Base-by-base conservation (phyloP, 371 early-diverging fungal genomes). In the Actinomortierella ambigua region DNA sequence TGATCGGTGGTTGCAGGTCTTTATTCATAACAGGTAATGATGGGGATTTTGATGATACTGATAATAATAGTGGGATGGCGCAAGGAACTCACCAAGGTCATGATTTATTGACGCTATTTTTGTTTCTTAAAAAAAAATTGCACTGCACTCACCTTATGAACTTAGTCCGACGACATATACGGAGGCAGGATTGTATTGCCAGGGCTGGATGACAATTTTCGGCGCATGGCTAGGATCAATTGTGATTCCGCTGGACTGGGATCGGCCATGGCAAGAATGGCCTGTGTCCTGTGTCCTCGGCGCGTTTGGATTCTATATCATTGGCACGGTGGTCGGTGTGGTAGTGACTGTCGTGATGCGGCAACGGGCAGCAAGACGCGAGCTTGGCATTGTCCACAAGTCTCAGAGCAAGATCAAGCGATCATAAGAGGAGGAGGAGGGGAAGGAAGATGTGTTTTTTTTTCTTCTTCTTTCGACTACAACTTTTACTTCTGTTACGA, bases 181-280 rank as follows among this genome's bases (percentile, higher is more conserved):
- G 18, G 70, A 70, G 39, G 65, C 65, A 44, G 65, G 65, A 22
- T 39, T 65, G 29, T 70, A 70, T 39, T 70, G 70, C 23, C 73
- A 71, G 47, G 67, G 67, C 17, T 65, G 65, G 73, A 66, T 67
- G 67, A 53, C 66, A 9, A 63, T 71, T 28, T 67, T 76, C 51
- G 81, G 81, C 24, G 79, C 79, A 40, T 80, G 81, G 81, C 52
- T 78, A 18, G 79, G 81, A 20, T 69, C 77, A 46, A 73, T 77
- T 51, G 78, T 80, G 52, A 76, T 80, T 50, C 81, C 78, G 9
- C 47, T 80, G 51, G 81, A 78, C 55, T 80, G 81, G 81, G 79
- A 80, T 67, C 59, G 79, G 29, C 71, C 81, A 14, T 80, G 81
- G 81, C 81, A 80, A 65, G 81, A 61, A 15, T 79, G 80, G 80